phyloP scores from a whole-genome alignment of 768 basidiomycete genomes.

The Phaeotremella skinneri region DNA sequence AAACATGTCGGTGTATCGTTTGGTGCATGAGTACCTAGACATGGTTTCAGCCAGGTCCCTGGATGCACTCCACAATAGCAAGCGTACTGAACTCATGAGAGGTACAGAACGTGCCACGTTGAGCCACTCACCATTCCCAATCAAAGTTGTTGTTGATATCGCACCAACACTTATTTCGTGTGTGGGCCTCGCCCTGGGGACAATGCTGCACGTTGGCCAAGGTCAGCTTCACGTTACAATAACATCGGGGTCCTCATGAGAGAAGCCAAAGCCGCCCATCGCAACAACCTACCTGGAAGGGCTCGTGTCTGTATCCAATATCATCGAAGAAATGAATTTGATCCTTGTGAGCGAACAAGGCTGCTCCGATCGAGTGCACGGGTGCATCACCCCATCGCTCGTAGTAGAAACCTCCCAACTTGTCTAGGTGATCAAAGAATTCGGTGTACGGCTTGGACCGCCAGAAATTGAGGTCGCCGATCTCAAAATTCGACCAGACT shows the following conservation, averaged over 20 bases:
- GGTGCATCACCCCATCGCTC: constrained; percentile 84
- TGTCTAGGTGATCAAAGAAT: constrained; percentile 79
- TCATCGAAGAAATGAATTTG: constrained; percentile 94
- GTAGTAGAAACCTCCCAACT: constrained; percentile 82
- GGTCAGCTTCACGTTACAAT: background rate
- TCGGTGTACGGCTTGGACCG: constrained; percentile 73
- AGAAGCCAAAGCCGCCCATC: background rate
- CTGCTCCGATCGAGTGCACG: constrained; percentile 83
- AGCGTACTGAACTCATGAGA: constrained; percentile 20
- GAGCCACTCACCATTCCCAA: constrained; percentile 51
- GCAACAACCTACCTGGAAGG: constrained; percentile 86
- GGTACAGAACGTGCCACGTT: background rate
- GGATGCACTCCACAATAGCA: constrained; percentile 30
- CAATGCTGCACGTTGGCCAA: constrained; percentile 39
- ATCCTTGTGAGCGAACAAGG: constrained; percentile 80
- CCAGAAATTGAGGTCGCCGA: constrained; percentile 80
- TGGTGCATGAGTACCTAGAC: constrained; percentile 78
- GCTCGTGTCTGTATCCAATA: constrained; percentile 88
- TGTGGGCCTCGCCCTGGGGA: constrained; percentile 57
- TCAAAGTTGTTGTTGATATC: constrained; percentile 70
- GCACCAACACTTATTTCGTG: constrained; percentile 82
- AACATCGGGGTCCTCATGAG: background rate
- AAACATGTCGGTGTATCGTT: constrained; percentile 62
- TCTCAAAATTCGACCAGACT: constrained; percentile 96
- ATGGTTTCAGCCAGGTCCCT: background rate